These are phyloP conservation scores for Globisporangium perplexum DNA, from an alignment of 352 stramenopile genomes.

Conservation along the genomic window DNA sequence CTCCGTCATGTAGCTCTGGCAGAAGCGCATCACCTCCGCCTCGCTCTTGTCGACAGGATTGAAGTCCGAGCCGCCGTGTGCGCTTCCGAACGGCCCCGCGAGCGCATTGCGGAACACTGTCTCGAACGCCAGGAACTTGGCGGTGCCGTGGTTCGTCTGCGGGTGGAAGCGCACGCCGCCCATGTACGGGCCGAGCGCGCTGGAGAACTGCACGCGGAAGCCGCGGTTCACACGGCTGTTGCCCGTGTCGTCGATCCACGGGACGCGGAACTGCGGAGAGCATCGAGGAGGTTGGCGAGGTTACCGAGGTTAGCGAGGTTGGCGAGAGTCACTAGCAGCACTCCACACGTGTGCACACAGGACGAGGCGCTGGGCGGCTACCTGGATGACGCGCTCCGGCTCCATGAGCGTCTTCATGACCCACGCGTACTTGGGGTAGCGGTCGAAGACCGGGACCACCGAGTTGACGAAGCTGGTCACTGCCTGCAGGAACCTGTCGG, in stretches of 20 bases:
- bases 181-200: constrained; percentile 90
- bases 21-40: constrained; percentile 97
- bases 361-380: neutral
- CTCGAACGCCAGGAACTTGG: constrained; percentile 93
- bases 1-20: constrained; percentile 98
- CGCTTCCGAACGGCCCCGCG: constrained; percentile 62
- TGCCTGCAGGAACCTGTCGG: constrained; percentile 53
- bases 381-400: constrained; percentile 90
- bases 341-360: no score
- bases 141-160: constrained; percentile 84
- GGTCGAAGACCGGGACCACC: constrained; percentile 81
- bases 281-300: no score
- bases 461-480: constrained; percentile 79
- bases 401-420: constrained; percentile 94
- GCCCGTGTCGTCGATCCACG: constrained; percentile 96
- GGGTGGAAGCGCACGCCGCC: constrained; percentile 94
- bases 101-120: constrained; percentile 96
- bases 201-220: constrained; percentile 97
- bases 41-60: constrained; percentile 97
- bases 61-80: constrained; percentile 94
- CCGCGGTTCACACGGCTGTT: constrained; percentile 95
- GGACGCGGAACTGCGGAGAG: constrained; percentile 96
- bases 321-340: constrained; percentile 20
- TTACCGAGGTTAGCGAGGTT: no score
- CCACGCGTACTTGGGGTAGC: constrained; percentile 87